These are phyloP conservation scores for Gnomoniopsis sp. DNA, from an alignment of 2,329 filamentous ascomycete species.

Conservation along the genomic window DNA sequence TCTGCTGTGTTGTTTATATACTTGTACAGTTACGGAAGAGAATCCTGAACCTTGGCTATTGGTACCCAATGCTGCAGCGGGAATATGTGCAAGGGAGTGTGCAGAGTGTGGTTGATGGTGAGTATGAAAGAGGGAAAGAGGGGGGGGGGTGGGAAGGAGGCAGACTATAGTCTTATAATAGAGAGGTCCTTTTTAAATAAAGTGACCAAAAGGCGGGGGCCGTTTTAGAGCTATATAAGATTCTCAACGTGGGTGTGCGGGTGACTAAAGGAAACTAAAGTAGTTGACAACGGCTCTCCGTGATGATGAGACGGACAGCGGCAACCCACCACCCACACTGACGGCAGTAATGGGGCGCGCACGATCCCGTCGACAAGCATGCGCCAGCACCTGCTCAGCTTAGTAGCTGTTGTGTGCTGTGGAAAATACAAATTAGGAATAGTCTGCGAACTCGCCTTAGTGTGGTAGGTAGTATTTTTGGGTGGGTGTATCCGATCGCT, in stretches of 20 bases:
- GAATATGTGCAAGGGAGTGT: no score
- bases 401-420: slow-evolving; percentile 4
- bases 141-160: no score
- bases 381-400: slow-evolving; percentile 4
- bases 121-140: no score
- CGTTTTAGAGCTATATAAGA: neutral
- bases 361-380: neutral
- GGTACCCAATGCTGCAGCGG: no score
- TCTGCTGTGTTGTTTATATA: no score
- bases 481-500: slow-evolving; percentile 4
- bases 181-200: no score
- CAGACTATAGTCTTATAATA: no score
- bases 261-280: slow-evolving; percentile 1
- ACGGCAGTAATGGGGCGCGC: slow-evolving; percentile 6
- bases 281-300: neutral
- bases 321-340: slow-evolving; percentile 4
- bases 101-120: no score
- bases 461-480: slow-evolving; percentile 18
- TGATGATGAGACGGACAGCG: neutral
- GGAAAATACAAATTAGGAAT: neutral
- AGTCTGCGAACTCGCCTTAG: slow-evolving; percentile 12
- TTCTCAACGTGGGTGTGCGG: neutral
- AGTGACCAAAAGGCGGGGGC: no score
- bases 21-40: no score
- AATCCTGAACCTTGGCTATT: no score